Evolutionary conservation across 345 rosid genomes (phyloP), one percentile per base, ranked within the genome.

Genomic region (Citropsis articulata): DNA sequence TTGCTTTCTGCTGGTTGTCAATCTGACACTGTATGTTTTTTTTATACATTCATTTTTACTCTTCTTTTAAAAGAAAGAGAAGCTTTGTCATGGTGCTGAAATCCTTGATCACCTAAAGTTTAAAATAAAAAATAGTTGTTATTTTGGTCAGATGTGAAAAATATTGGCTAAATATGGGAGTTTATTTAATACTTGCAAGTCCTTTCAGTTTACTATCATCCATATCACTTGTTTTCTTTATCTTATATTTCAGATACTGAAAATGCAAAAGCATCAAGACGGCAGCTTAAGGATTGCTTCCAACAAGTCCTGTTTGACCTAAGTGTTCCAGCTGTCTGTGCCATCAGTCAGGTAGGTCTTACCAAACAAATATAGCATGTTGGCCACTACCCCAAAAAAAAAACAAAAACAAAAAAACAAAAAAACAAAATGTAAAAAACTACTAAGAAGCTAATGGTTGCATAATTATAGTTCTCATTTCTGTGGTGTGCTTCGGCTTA

Each of bases 311-410:
- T 95, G 56, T 95, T 95, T 88, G 97, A 91, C 76, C 89, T 95
- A 96, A 87, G 92, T 85, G 97, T 91, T 81, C 98, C 97, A 36
- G 94, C 93, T 77, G 91, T 95, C 53, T 95, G 95, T 89, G 92
- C 99, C 57, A 74, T 95, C 72, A 91, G 92, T 81, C 98, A 95
- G 99, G 99, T 80, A 50, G 61, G 42, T 9, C 64, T 82, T 62
- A 79, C 72, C 77, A 63, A 56, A 61, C 78, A 8, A 48, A 53
- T 68, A 9, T 45, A 55, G 53, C 36, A 30, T 72, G 18, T 5
- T 76, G 62, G 59, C 50, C 18, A 9, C 50, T 2, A 9, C 48
- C 45, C 45, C 45, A 13, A 1, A 7, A 1, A 36, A 36, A 36
- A 9, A 13, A 1, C 1, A 1, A 36, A 36, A 36, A 9, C 48